Conservation (phyloP, 2,329 filamentous ascomycete genomes). For the Fusarium burgessii region DNA sequence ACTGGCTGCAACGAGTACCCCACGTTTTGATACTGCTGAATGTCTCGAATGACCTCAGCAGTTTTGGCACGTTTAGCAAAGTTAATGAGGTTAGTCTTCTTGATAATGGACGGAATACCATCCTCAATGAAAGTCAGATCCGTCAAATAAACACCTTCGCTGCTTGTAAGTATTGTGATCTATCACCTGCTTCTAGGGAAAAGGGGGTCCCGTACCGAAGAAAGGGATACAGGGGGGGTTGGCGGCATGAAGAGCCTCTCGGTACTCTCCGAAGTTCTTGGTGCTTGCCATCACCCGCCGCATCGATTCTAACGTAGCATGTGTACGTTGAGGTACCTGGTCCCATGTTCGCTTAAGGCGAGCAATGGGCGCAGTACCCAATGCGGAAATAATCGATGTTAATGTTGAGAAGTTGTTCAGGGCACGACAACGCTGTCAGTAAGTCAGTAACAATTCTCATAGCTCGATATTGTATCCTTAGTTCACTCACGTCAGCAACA, state of each 20-base stretch:
- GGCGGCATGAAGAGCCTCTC: constrained; percentile 89
- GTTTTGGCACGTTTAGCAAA: constrained; percentile 99
- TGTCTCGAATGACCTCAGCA: constrained; percentile 97
- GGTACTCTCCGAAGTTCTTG: constrained; percentile 98
- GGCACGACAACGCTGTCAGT: constrained; percentile 83
- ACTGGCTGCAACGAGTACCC: constrained; percentile 94
- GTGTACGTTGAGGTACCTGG: constrained; percentile 88
- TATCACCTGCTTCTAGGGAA: not conserved
- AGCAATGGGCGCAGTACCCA: constrained; percentile 94
- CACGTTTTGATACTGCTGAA: constrained; percentile 98
- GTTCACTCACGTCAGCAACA: constrained; percentile 85
- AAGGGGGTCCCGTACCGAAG: constrained; percentile 74
- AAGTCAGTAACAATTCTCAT: constrained; percentile 25
- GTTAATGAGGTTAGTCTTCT: constrained; percentile 97
- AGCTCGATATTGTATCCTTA: not conserved
- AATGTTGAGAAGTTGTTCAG: constrained; percentile 98
- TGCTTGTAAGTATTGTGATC: constrained; percentile 17
- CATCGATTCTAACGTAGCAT: constrained; percentile 86
- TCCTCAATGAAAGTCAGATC: constrained; percentile 99
- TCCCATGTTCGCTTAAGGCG: constrained; percentile 95
- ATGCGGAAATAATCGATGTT: constrained; percentile 96
- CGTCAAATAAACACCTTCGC: constrained; percentile 89
- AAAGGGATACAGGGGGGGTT: constrained; percentile 99
- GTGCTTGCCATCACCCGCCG: constrained; percentile 95
- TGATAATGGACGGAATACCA: constrained; percentile 94